These are phyloP conservation scores for Globisporangium acanthophoron DNA, from an alignment of 352 stramenopile species.

Conservation along the genomic window DNA sequence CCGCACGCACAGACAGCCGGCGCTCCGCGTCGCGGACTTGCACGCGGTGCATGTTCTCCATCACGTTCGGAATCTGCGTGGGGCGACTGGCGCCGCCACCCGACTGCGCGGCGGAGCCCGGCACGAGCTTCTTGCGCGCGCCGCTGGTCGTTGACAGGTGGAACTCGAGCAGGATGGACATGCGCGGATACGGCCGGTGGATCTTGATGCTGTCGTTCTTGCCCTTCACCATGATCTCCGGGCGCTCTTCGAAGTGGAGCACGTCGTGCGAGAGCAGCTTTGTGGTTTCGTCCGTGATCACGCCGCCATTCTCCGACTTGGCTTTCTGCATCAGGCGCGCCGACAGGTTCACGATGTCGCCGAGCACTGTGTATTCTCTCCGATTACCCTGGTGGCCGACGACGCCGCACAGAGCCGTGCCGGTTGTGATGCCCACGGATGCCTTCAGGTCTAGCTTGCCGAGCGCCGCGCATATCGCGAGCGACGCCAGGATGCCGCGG, in stretches of 20 bases:
- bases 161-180: slow-evolving; percentile 80
- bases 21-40: slow-evolving; percentile 78
- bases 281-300: slow-evolving; percentile 87
- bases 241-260: slow-evolving; percentile 86
- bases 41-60: slow-evolving; percentile 85
- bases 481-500: slow-evolving; percentile 83
- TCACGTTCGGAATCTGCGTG: slow-evolving; percentile 65
- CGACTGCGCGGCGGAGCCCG: background rate
- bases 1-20: slow-evolving; percentile 45
- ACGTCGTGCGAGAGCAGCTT: slow-evolving; percentile 80
- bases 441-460: slow-evolving; percentile 66
- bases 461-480: slow-evolving; percentile 79
- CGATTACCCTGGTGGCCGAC: slow-evolving; percentile 88
- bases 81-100: slow-evolving; percentile 8
- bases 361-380: slow-evolving; percentile 92
- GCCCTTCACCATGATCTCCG: slow-evolving; percentile 90
- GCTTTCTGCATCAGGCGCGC: slow-evolving; percentile 90
- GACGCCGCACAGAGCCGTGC: slow-evolving; percentile 89
- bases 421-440: slow-evolving; percentile 90
- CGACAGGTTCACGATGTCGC: slow-evolving; percentile 92
- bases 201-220: slow-evolving; percentile 91
- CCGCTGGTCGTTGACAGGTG: slow-evolving; percentile 37
- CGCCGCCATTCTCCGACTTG: slow-evolving; percentile 75
- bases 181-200: slow-evolving; percentile 79
- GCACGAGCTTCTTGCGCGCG: slow-evolving; percentile 8